Evolutionary conservation across 176 grass and related monocot genomes (phyloP), one percentile per base, ranked within the genome.

Genomic region (Aegilops longissima): DNA sequence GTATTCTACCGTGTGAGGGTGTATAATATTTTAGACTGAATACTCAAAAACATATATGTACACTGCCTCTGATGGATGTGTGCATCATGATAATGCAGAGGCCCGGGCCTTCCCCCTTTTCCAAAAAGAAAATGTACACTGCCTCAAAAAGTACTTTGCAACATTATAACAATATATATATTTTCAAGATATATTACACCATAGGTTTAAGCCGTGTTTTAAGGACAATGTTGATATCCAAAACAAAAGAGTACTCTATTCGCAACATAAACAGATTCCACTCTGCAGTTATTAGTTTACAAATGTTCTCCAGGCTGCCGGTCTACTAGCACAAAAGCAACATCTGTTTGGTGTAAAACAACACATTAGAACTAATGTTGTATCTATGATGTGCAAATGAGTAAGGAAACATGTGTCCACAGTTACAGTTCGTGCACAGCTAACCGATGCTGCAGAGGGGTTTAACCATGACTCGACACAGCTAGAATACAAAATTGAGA

Each of bases 401-500:
- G 58, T 5, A 73, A 21, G 18, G 65, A 77, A 86, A 86, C 18
- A 56, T 1, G 75, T 90, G 73, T n/a, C 68, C 76, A 67, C 33
- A 30, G 45, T 72, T 84, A 68, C 67, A 69, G 36, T 39, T 66
- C 18, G 3, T 59, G 23, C 51, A 56, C 51, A 66, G 27, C 70
- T 81, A 90, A 42, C 54, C 63, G 30, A 77, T 12, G 31, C 81
- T 33, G 54, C 24, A 8, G 47, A 24, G 24, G 18, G 66, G 24
- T 88, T 58, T 59, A 81, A 73, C 71, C 44, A 59, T 44, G 65
- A 68, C 70, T 87, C 31, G 18, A 68, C 42, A 78, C 40, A 82
- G 74, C 86, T 89, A 86, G 86, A 66, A 84, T 93, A 91, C 89
- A 93, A 93, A 93, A 93, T 61, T 91, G 92, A 89, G 67, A 77